Evolutionary conservation across 2,329 filamentous ascomycete genomes (phyloP), one percentile per base, ranked within the genome.

Genomic region (Fonsecaea multimorphosa): DNA sequence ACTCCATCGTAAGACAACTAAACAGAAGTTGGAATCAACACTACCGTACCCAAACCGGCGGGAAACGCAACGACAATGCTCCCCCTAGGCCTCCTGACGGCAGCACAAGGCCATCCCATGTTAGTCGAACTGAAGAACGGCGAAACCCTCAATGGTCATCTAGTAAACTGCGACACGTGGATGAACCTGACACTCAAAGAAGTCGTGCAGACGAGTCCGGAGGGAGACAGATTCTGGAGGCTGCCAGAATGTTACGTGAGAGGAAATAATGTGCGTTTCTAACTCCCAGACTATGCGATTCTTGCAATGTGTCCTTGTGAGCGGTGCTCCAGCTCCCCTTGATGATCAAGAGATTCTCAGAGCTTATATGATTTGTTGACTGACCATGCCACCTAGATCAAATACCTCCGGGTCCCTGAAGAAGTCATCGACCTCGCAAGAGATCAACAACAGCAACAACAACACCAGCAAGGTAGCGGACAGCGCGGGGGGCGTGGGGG

Each of bases 161-260:
- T 99, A 66, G 91, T 97, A 78, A 92, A 90, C 79, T 99, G 94
- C 87, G 95, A 99, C 79, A 99, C 94, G 56, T 99, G 95, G 93
- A 99, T 99, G 95, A 99, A 99, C 82, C 83, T 99, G 73, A 98
- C 94, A 1, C 82, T 99, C 72, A 96, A 95, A 79, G 95, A 98
- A 79, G 96, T 99, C 24, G 92, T 98, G 38, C 94, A 98, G 80
- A 98, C 95, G 19, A 97, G 91, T 76, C 89, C 94, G 27, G 94
- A 98, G 75, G 95, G 93, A 69, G 93, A 98, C 79, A 93, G 91
- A 76, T 99, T 99, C 79, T 90, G 92, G 78, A 86, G 92, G 75
- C 82, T 99, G 79, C 89, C 93, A 38, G 96, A 99, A 78, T 93
- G 94, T 65, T 99, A 99, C 76, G 91, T 99, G 58, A 91, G 96